phyloP scores from a whole-genome alignment of 257 asterid genomes.

The Pogostemon cablin region DNA sequence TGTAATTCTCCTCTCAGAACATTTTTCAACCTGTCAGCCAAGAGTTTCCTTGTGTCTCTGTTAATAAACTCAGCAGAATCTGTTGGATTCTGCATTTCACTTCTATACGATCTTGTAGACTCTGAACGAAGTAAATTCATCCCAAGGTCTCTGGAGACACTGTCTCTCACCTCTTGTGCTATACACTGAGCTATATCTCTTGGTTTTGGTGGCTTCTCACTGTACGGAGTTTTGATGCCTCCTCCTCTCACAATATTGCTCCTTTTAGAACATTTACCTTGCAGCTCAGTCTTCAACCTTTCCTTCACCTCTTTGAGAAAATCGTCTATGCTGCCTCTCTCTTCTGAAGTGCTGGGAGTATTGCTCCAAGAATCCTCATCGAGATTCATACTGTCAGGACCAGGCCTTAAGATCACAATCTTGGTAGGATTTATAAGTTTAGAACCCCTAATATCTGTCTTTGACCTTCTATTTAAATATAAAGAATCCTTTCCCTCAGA shows the following conservation, averaged over 20 bases:
- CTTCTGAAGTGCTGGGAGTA: slow-evolving; percentile 80
- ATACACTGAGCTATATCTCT: slow-evolving; percentile 77
- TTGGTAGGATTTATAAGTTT: slow-evolving; percentile 50
- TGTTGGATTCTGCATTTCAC: slow-evolving; percentile 59
- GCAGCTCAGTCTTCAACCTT: slow-evolving; percentile 77
- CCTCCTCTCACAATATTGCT: slow-evolving; percentile 74
- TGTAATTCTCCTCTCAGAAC: slow-evolving; percentile 68
- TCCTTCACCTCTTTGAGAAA: slow-evolving; percentile 95
- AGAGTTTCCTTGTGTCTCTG: slow-evolving; percentile 69
- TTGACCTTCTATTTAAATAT: slow-evolving; percentile 39
- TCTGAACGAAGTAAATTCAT: slow-evolving; percentile 74
- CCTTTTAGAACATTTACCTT: slow-evolving; percentile 64
- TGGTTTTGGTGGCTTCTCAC: slow-evolving; percentile 78
- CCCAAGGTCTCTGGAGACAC: slow-evolving; percentile 66
- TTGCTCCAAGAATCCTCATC: slow-evolving; percentile 66
- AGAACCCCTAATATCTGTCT: slow-evolving; percentile 38
- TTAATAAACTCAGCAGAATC: slow-evolving; percentile 73
- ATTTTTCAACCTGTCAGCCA: slow-evolving; percentile 76
- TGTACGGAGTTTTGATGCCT: slow-evolving; percentile 87
- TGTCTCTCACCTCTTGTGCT: slow-evolving; percentile 77
- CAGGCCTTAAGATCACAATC: slow-evolving; percentile 90
- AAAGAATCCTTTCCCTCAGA: slow-evolving; percentile 41
- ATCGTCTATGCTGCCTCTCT: slow-evolving; percentile 67
- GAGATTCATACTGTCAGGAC: slow-evolving; percentile 56
- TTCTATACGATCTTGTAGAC: slow-evolving; percentile 80